Base-by-base conservation (phyloP, 306 rosid species). In the Albizia julibrissin region DNA sequence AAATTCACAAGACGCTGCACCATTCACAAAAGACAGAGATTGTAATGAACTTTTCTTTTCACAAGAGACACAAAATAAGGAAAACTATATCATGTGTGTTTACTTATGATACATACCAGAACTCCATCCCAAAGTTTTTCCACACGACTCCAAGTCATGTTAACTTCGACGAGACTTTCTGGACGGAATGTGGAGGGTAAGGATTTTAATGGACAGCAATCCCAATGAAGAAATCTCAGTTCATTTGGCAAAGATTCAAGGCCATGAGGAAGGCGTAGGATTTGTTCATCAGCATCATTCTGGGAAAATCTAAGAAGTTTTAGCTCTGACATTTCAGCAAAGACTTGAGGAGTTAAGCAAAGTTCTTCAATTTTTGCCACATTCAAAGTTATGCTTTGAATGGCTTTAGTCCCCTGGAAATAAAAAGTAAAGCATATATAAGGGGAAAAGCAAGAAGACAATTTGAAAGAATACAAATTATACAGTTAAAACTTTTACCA, bases 61-160 rank as follows among this genome's bases (percentile, higher is more conserved):
- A 62, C 19, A 14, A 29, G 19, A 26, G 21, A 14, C 69, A 13
- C 21, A 27, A 27, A 62, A 13, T 24, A 62, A 27, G 37, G 26
- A 62, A 62, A 61, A 11, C 16, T 61, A 61, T 61, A 26, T 54
- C 31, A 56, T 9, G 65, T 3, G 5, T 6, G 10, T 64, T 64
- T 29, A 14, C 15, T 22, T 27, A 64, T 43, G 11, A 42, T 70
- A 22, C 11, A 18, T 69, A 69, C 74, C 49, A 29, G 29, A 21
- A 69, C 52, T 69, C 50, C 74, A 39, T 39, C 31, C 74, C 74
- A 69, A 21, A 69, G 74, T 40, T 40, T 69, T 37, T 39, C 74
- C 49, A 12, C 46, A 67, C 46, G 46, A 9, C 72, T 67, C 24
- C 9, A 9, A 22, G 18, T n/a, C 74, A 69, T 69, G 42, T 21